These are phyloP conservation scores for Orbilia quercus DNA, from an alignment of 2,329 filamentous ascomycete species.

Conservation along the genomic window DNA sequence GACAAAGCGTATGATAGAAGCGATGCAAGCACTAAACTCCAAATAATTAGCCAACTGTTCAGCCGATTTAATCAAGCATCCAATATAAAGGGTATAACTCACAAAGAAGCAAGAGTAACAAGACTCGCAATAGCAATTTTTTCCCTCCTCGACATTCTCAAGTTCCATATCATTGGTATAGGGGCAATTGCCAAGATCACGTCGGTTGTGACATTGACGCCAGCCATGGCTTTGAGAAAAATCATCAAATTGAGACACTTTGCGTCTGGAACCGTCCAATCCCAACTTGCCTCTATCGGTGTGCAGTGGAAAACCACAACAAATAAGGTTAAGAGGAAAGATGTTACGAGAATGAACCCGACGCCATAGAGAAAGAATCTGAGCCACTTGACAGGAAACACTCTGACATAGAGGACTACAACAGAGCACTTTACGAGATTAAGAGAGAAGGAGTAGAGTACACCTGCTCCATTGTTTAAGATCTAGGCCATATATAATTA, in stretches of 20 bases:
- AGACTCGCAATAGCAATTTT: constrained; percentile 42
- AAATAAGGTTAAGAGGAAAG: constrained; percentile 46
- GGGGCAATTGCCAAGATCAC: constrained; percentile 44
- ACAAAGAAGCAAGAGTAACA: constrained; percentile 47
- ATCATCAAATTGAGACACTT: constrained; percentile 44
- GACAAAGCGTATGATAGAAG: constrained; percentile 49
- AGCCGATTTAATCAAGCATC: too few relatives aligned
- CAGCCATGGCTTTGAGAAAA: constrained; percentile 47
- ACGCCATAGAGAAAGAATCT: constrained; percentile 40
- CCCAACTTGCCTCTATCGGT: constrained; percentile 49
- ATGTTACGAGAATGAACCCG: constrained; percentile 31
- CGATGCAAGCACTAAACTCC: constrained; percentile 37
- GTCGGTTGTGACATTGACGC: constrained; percentile 46
- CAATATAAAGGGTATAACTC: constrained; percentile 6
- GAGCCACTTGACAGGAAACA: constrained; percentile 49
- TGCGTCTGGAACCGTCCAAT: constrained; percentile 43
- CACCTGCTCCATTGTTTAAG: constrained; percentile 41
- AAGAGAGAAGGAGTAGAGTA: constrained; percentile 48
- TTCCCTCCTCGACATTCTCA: constrained; percentile 51
- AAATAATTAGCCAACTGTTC: not conserved
- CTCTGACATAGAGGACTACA: constrained; percentile 44
- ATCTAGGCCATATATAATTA: constrained; percentile 24
- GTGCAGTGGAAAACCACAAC: constrained; percentile 49
- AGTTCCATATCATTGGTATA: constrained; percentile 55
- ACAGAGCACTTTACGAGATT: constrained; percentile 51